Percentiles rank a stretch among this genome's conserved stretches.
These are phyloP conservation scores for Mycena rebaudengoi DNA, from an alignment of 768 basidiomycete genomes.

Conservation along the genomic window DNA sequence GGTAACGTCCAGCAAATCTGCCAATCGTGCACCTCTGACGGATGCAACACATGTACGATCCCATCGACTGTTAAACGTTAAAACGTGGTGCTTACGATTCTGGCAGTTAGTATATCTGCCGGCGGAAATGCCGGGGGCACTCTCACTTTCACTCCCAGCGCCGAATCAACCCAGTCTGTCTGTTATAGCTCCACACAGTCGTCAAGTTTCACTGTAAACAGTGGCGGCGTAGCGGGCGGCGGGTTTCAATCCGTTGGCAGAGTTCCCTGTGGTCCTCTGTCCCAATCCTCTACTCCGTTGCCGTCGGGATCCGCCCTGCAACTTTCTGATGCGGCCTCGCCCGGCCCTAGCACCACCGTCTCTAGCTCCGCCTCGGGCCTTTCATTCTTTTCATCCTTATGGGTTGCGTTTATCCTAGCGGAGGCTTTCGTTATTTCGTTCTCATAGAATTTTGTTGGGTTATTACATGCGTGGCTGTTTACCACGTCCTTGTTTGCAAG, in stretches of 20 bases:
- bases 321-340: not conserved
- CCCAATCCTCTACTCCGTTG: not conserved
- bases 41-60: constrained; percentile 13
- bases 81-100: not conserved
- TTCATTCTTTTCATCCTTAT: too few relatives aligned
- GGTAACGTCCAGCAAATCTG: constrained; percentile 20
- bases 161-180: too few relatives aligned
- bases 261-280: not conserved
- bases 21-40: constrained; percentile 18
- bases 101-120: constrained; percentile 16
- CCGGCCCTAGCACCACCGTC: not conserved
- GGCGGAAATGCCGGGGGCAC: not conserved
- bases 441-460: too few relatives aligned
- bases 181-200: constrained; percentile 3
- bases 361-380: too few relatives aligned
- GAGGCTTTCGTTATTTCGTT: too few relatives aligned
- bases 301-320: not conserved
- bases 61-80: not conserved
- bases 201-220: not conserved
- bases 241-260: not conserved
- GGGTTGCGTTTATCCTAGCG: too few relatives aligned
- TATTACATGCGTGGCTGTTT: too few relatives aligned
- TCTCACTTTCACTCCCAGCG: not conserved
- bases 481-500: too few relatives aligned
- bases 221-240: not conserved